These are phyloP conservation scores for Myxozyma sirexii DNA, from an alignment of 805 yeast genomes.

Conservation along the genomic window DNA sequence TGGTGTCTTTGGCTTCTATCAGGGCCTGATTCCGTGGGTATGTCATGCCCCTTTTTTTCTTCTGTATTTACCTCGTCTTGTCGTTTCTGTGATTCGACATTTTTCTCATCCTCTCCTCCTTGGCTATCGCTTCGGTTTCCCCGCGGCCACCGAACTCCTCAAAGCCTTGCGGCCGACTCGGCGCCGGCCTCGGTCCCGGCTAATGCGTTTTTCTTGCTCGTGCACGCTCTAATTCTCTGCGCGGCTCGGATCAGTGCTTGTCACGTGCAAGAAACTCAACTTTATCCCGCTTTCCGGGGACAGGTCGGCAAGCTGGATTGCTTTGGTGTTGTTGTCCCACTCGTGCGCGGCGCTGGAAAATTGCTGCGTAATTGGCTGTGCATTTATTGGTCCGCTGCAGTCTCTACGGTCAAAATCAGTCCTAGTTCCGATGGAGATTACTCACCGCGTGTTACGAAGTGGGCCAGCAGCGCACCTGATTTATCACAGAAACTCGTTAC, in stretches of 20 bases:
- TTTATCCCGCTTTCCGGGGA: not conserved
- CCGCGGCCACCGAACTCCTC: not conserved
- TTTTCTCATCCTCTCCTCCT: too few relatives aligned
- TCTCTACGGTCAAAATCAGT: too few relatives aligned
- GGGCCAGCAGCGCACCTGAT: not conserved
- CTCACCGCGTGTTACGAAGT: too few relatives aligned
- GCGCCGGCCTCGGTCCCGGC: slow-evolving; percentile 9
- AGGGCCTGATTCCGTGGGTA: slow-evolving; percentile 94
- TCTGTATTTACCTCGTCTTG: not conserved
- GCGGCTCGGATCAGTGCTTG: not conserved
- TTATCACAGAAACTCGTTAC: too few relatives aligned
- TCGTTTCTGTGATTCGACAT: not conserved
- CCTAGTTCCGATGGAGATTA: too few relatives aligned
- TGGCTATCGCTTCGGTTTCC: too few relatives aligned
- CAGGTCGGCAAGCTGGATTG: not conserved
- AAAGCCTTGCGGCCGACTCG: not conserved
- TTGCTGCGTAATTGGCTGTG: not conserved
- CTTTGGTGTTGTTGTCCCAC: not conserved
- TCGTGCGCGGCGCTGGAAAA: not conserved
- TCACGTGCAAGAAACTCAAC: not conserved
- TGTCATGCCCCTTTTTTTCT: not conserved
- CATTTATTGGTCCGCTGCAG: not conserved
- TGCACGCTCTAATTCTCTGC: not conserved
- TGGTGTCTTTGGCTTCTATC: slow-evolving; percentile 89
- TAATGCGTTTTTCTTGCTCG: not conserved